A percentile compares a stretch with the other conserved stretches of the same genome.
Conservation (phyloP, 2,329 filamentous ascomycete species). For the Alternaria arborescens region DNA sequence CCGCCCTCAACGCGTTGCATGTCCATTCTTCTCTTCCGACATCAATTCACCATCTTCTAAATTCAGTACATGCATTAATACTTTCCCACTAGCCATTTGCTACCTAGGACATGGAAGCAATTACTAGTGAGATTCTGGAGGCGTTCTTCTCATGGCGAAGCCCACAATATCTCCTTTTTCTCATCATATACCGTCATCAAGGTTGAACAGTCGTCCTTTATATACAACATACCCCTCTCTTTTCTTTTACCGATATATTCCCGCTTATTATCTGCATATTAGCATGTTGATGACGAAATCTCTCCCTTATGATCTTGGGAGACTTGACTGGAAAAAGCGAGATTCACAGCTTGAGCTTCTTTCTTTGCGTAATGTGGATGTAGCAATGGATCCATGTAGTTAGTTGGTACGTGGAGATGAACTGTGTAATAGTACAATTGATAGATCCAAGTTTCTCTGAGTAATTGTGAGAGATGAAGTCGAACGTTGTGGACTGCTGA, state of each 20-base stretch:
- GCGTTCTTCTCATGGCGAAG: neutral
- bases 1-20: neutral
- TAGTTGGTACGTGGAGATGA: neutral
- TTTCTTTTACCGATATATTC: neutral
- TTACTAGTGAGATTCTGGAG: neutral
- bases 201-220: neutral
- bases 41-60: neutral
- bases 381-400: neutral
- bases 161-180: neutral
- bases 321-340: neutral
- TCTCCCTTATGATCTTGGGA: neutral
- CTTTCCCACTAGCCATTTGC: neutral
- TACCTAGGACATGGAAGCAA: neutral
- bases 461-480: neutral
- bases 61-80: slow-evolving; percentile 11
- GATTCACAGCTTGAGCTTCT: neutral
- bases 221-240: slow-evolving; percentile 16
- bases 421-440: slow-evolving; percentile 6
- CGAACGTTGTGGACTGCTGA: neutral
- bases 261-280: slow-evolving; percentile 3
- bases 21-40: neutral
- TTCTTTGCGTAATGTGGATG: neutral
- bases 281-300: slow-evolving; percentile 3
- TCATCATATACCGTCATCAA: slow-evolving; percentile 4
- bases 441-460: neutral